A percentile compares a stretch with the other conserved stretches of the same genome.
Conservation (phyloP, 257 asterid species). For the Lithospermum erythrorhizon region DNA sequence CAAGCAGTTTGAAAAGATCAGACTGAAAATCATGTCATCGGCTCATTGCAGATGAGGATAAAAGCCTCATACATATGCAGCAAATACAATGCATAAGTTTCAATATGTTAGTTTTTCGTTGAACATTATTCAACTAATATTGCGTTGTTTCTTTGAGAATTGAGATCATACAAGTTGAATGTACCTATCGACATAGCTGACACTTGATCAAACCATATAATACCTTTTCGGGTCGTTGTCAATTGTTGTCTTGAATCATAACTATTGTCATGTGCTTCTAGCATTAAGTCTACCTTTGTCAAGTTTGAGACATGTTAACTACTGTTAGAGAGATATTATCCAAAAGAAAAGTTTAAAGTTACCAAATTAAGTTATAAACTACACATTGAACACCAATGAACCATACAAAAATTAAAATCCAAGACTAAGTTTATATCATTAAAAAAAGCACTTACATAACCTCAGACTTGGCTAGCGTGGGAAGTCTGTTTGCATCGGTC, state of each 20-base stretch:
- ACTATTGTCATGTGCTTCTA: conserved; percentile 55
- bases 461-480: conserved; percentile 49
- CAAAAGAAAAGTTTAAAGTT: background rate
- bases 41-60: conserved; percentile 46
- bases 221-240: conserved; percentile 57
- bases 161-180: conserved; percentile 42
- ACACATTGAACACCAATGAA: background rate
- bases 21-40: conserved; percentile 87
- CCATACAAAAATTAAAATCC: background rate
- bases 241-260: conserved; percentile 66
- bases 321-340: conserved; percentile 31
- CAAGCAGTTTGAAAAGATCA: conserved; percentile 68
- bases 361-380: background rate
- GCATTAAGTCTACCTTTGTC: conserved; percentile 54
- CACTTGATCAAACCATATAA: conserved; percentile 92
- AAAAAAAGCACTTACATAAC: conserved; percentile 41
- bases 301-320: conserved; percentile 50
- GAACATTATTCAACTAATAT: too few species aligned
- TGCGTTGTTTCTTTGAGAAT: background rate
- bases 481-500: conserved; percentile 44
- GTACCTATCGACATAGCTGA: conserved; percentile 88
- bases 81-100: background rate
- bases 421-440: background rate
- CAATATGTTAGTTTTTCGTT: background rate
- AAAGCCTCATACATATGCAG: background rate